These are phyloP conservation scores for Plenodomus lindquistii DNA, from an alignment of 2,329 filamentous ascomycete genomes.

Conservation along the genomic window DNA sequence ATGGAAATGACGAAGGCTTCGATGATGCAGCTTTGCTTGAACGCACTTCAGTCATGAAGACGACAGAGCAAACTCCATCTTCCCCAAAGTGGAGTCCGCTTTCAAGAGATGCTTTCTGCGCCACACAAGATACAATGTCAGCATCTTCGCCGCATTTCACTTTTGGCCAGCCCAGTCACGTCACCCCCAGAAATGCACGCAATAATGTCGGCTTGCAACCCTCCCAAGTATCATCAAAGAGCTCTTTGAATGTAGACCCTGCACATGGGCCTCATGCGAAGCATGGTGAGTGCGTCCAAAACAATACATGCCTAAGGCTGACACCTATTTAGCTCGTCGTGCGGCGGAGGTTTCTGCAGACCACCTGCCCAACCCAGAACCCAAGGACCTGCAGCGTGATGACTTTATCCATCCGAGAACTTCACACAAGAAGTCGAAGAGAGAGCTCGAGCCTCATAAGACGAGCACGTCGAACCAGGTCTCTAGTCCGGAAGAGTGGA, in stretches of 20 bases:
- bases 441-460: neutral
- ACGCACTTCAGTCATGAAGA: constrained; percentile 4
- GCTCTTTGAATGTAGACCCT: neutral
- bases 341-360: neutral
- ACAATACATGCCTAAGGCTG: neutral
- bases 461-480: neutral
- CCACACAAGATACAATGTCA: neutral
- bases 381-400: no score
- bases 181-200: neutral
- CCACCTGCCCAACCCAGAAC: neutral
- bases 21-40: constrained; percentile 3
- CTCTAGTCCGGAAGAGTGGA: neutral
- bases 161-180: neutral
- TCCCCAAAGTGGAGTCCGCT: neutral
- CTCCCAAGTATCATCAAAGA: neutral
- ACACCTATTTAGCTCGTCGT: neutral
- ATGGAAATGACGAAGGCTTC: neutral
- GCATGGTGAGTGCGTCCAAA: neutral
- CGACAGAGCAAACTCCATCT: neutral
- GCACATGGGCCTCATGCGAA: neutral
- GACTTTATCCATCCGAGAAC: neutral
- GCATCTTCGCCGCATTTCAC: neutral
- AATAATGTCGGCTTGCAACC: neutral
- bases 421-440: neutral
- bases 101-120: neutral